A percentile compares a stretch with the other conserved stretches of the same genome.
These are phyloP conservation scores for Rosa persica DNA, from an alignment of 306 rosid genomes.

Conservation along the genomic window DNA sequence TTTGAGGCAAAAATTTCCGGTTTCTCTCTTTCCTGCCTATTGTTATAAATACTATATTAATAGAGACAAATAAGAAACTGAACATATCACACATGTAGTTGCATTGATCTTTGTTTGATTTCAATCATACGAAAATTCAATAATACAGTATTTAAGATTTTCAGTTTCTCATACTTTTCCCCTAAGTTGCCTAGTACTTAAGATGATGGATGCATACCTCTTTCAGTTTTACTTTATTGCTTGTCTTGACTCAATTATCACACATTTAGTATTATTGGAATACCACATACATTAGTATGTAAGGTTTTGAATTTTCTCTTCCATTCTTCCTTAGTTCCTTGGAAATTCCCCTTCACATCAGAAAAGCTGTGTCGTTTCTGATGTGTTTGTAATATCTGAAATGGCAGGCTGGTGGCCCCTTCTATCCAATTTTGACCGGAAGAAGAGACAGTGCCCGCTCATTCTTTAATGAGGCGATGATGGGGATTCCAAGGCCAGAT, in stretches of 20 bases:
- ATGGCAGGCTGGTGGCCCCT: constrained; percentile 83
- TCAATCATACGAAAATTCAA: background rate
- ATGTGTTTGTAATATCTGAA: constrained; percentile 7
- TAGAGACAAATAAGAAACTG: background rate
- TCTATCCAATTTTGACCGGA: constrained; percentile 76
- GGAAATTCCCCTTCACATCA: background rate
- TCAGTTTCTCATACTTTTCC: background rate
- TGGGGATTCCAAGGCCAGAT: constrained; percentile 70
- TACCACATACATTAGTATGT: background rate
- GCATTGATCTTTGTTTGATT: background rate
- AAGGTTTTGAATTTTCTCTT: background rate
- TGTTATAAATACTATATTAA: background rate
- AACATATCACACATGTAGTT: background rate
- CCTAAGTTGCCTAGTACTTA: background rate
- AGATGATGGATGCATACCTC: background rate
- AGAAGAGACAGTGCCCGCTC: constrained; percentile 67
- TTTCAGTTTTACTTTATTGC: background rate
- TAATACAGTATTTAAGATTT: background rate
- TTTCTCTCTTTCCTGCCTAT: background rate
- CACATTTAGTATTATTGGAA: background rate
- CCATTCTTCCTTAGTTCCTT: background rate
- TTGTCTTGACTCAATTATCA: background rate
- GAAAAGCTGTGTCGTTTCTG: background rate
- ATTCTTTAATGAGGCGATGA: constrained; percentile 52
- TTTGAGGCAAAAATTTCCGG: background rate